Conservation (phyloP, 2,329 filamentous ascomycete genomes). For the Sporothrix variecibatus region DNA sequence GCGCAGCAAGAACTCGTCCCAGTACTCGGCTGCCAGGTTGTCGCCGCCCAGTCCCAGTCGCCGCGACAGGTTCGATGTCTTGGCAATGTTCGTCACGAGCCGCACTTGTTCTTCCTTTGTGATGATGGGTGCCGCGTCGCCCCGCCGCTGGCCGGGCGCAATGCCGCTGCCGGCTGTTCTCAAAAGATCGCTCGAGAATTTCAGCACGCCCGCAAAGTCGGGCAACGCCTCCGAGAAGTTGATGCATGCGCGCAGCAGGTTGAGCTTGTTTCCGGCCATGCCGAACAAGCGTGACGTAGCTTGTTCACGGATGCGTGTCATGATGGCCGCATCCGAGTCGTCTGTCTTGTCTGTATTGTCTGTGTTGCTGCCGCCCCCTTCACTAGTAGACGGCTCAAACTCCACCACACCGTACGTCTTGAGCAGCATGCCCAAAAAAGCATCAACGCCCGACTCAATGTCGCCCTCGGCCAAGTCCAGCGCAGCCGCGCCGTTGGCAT, state of each 20-base stretch:
- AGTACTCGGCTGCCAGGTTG: conserved; percentile 76
- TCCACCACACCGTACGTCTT: conserved; percentile 65
- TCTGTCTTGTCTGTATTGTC: conserved; percentile 31
- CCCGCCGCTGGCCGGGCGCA: conserved; percentile 68
- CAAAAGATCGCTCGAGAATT: conserved; percentile 81
- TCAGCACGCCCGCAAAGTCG: conserved; percentile 86
- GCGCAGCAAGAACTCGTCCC: conserved; percentile 93
- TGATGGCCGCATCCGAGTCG: conserved; percentile 55
- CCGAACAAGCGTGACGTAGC: conserved; percentile 68
- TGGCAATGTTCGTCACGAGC: conserved; percentile 80
- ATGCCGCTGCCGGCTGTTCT: conserved; percentile 79
- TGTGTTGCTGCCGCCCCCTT: conserved; percentile 6
- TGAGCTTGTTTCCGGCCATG: conserved; percentile 76
- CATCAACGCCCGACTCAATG: conserved; percentile 66
- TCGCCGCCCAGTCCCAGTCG: conserved; percentile 69
- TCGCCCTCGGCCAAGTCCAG: conserved; percentile 66
- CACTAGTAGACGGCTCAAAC: conserved; percentile 42
- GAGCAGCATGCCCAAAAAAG: conserved; percentile 62
- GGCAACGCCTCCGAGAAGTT: conserved; percentile 92
- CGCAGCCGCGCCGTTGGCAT: conserved; percentile 53
- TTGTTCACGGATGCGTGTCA: conserved; percentile 62
- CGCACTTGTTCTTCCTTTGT: conserved; percentile 80
- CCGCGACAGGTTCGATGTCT: conserved; percentile 76
- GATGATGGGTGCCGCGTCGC: conserved; percentile 70
- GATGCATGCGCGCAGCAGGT: conserved; percentile 85